Evolutionary conservation across 2,329 filamentous ascomycete genomes (phyloP), one percentile per base, ranked within the genome.

Genomic region (Colletotrichum plurivorum): DNA sequence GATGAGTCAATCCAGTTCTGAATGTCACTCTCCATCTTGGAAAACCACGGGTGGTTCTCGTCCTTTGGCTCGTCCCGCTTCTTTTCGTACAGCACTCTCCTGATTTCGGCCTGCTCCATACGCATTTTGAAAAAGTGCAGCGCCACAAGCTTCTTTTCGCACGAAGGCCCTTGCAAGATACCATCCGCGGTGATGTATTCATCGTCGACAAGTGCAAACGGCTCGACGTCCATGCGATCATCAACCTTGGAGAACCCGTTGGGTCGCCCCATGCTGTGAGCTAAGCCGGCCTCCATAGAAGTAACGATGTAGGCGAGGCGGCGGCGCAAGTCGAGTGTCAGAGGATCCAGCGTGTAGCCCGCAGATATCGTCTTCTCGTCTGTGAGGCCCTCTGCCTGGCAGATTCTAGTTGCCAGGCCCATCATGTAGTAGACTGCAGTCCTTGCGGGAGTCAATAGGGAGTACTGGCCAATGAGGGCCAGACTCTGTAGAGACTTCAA

Each of bases 81-180:
- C 79, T 91, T 92, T 74, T 97, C 92, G 77, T 99, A 98, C 1
- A 98, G 84, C 7, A 90, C 92, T 67, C 94, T 89, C 66, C 94
- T 88, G 51, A 98, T 96, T 79, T 98, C 95, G 15, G 95, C 89
- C 78, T 98, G 95, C 13, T 95, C 84, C 67, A 97, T 81, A 63
- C 94, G 88, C 94, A 98, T 97, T 77, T 93, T 95, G 83, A 94
- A 94, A 75, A 97, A 96, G 78, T 99, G 95, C 70, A 98, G 94
- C 2, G 94, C 92, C 27, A 97, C 91, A 74, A 93, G 89, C 79
- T 99, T 99, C 76, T 93, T 94, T 73, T 95, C 87, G 45, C 93
- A 94, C 2, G 89, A 86, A 5, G 91, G 92, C 1, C 91, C 93
- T 0, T 90, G 87, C 22, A 90, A 83, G 65, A 98, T 92, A 3